Base-by-base conservation (phyloP, 192 early-diverging fungal species). In the Entrophospora sp. region DNA sequence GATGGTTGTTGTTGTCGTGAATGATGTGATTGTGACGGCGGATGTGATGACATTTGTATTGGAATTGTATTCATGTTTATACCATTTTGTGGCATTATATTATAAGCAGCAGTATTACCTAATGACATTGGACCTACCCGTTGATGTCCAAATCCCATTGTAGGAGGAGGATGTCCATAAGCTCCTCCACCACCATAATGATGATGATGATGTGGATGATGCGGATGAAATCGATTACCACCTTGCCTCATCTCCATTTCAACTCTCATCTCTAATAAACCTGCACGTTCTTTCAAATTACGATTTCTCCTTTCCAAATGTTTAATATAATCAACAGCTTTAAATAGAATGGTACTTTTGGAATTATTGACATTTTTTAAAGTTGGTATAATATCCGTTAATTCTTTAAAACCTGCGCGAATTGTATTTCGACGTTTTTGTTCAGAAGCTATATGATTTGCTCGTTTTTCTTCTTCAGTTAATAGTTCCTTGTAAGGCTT, bases 361-460 rank as follows among this genome's bases (percentile, higher is more conserved):
- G 78, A 81, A 71, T 78, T 80, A 44, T 76, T 81, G 18, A 82
- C 67, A 40, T 85, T 83, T 42, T 78, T 90, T 28, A 95, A 74
- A 5, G 82, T 86, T 13, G 93, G 91, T 38, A 95, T 89, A 28
- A 93, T 82, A 38, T 90, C 86, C 8, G 89, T 88, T 62, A 97
- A 83, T 69, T 92, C 85, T 72, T 92, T 88, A 80, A 94, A 94
- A 37, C 94, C 94, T 31, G 76, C 77, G 5, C 90, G 84, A 48
- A 90, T 88, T 7, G 83, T 78, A 35, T 87, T 84, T 28, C 88
- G 64, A 35, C 88, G 81, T 63, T 87, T 88, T 64, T 90, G 87
- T 68, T 90, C 88, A 0, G 85, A 87, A 7, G 78, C 75, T 56
- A 90, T 88, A 64, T 90, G 88, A 68, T 90, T 90, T 3, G 83